A percentile compares a stretch with the other conserved stretches of the same genome.
These are phyloP conservation scores for Neurospora tetrasperma DNA, from an alignment of 495 filamentous ascomycete genomes.

Conservation along the genomic window DNA sequence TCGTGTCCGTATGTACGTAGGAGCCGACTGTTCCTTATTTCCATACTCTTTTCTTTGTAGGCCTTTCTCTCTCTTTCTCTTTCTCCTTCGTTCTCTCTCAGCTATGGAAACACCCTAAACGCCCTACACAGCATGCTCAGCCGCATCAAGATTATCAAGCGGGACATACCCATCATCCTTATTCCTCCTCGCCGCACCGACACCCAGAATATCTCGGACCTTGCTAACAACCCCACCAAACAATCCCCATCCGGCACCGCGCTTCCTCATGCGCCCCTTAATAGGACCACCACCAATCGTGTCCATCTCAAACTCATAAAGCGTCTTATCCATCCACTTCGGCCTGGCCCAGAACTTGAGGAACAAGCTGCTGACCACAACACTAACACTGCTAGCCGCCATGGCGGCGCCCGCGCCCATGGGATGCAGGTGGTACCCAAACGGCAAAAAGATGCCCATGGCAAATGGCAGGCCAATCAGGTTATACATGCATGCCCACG, in stretches of 20 bases:
- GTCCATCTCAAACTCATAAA: constrained; percentile 25
- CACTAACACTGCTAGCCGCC: constrained; percentile 81
- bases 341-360: constrained; percentile 85
- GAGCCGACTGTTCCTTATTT: background rate
- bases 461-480: constrained; percentile 86
- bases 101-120: background rate
- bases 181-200: constrained; percentile 25
- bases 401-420: constrained; percentile 94
- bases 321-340: constrained; percentile 73
- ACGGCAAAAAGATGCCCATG: constrained; percentile 88
- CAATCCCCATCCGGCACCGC: constrained; percentile 37
- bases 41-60: background rate
- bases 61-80: background rate
- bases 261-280: constrained; percentile 28
- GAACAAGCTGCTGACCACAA: constrained; percentile 73
- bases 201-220: constrained; percentile 26
- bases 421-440: constrained; percentile 79
- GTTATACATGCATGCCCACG: constrained; percentile 92
- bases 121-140: constrained; percentile 8
- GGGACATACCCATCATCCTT: constrained; percentile 50
- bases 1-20: background rate
- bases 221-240: constrained; percentile 30
- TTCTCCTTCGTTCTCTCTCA: background rate
- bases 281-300: background rate
- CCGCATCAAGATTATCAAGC: constrained; percentile 36